Conservation (phyloP, 352 stramenopile genomes). For the Phytopythium chamaehyphon region DNA sequence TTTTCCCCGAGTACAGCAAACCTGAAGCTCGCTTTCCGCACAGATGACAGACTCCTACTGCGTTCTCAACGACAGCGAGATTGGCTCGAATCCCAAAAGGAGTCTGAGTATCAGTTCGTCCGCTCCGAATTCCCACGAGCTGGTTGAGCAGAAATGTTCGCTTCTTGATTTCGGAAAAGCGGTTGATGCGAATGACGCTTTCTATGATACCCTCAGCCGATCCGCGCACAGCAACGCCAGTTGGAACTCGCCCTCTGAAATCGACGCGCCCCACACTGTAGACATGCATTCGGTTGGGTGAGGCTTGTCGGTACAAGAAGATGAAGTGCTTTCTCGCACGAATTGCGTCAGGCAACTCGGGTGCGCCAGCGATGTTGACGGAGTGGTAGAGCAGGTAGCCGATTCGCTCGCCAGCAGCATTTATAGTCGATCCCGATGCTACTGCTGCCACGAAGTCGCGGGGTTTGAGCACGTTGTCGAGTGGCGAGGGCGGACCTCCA, state of each 20-base stretch:
- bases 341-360: neutral
- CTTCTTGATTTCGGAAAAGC: no score
- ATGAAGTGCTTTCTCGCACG: neutral
- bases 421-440: conserved; percentile 22
- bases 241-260: no score
- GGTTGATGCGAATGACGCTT: no score
- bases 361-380: neutral
- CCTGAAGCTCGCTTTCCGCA: no score
- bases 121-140: no score
- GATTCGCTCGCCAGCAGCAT: conserved; percentile 2
- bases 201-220: neutral
- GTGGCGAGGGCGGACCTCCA: neutral
- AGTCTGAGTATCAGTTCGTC: no score
- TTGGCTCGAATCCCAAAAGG: no score
- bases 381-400: conserved; percentile 10
- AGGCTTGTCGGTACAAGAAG: conserved; percentile 6
- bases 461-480: neutral
- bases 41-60: no score
- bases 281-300: conserved; percentile 4
- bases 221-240: no score
- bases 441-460: conserved; percentile 55
- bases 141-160: no score
- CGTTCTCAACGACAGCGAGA: no score
- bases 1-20: no score
- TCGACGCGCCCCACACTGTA: neutral